Evolutionary conservation across 441 rosid genomes (phyloP).

Genomic region (Bruguiera hainesii): DNA sequence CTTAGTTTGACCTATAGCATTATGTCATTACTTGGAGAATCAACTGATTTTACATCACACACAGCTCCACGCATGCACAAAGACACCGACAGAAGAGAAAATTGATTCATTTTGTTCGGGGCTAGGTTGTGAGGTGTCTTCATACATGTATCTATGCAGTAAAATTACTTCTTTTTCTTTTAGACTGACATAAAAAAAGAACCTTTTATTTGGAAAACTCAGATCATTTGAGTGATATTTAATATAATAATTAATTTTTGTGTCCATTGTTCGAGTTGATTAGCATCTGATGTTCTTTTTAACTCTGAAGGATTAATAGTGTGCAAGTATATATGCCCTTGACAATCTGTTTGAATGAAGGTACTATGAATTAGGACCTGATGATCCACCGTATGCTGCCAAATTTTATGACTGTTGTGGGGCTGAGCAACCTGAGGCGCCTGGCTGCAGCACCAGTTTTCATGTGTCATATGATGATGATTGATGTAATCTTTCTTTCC

Average conservation of each 20-base stretch:
- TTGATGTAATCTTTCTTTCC: slow-evolving; percentile 21
- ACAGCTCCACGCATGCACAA: too few relatives aligned
- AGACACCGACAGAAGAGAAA: neutral
- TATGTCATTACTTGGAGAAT: neutral
- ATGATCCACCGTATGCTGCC: slow-evolving; percentile 91
- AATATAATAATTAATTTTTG: neutral
- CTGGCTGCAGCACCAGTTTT: slow-evolving; percentile 62
- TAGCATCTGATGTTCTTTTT: too few relatives aligned
- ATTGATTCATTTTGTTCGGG: too few relatives aligned
- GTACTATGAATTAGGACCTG: slow-evolving; percentile 78
- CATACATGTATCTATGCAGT: too few relatives aligned
- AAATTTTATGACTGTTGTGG: slow-evolving; percentile 96
- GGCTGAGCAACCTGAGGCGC: slow-evolving; percentile 77
- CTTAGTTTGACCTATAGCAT: neutral
- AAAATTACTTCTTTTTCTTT: too few relatives aligned
- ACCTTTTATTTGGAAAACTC: neutral
- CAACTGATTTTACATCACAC: too few relatives aligned
- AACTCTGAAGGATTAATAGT: slow-evolving; percentile 2
- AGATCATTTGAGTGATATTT: neutral
- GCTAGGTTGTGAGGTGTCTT: too few relatives aligned
- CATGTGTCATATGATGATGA: slow-evolving; percentile 80
- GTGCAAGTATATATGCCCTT: slow-evolving; percentile 5
- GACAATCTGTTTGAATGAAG: slow-evolving; percentile 37
- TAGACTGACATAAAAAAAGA: neutral
- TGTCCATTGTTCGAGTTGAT: neutral